Percentiles rank a stretch among this genome's conserved stretches.
phyloP scores from a whole-genome alignment of 768 basidiomycete genomes.

The Clitopilus passeckerianus region DNA sequence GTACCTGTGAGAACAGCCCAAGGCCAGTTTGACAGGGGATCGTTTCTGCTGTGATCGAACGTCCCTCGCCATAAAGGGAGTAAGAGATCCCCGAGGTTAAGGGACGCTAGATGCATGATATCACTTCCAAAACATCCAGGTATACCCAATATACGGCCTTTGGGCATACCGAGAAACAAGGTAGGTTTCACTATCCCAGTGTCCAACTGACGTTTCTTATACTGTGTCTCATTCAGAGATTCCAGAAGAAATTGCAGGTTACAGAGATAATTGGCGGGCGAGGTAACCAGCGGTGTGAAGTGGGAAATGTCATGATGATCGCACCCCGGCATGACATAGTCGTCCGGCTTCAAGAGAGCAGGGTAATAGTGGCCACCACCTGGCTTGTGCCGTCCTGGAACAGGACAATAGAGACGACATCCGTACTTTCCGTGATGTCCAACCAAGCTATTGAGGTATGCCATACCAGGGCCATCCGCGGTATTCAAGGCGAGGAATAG shows the following conservation, averaged over 20 bases:
- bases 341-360: conserved; percentile 12
- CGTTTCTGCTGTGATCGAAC: background rate
- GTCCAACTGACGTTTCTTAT: background rate
- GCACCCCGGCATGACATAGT: conserved; percentile 16
- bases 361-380: conserved; percentile 20
- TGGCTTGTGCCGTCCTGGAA: conserved; percentile 19
- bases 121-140: background rate
- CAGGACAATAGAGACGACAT: conserved; percentile 23
- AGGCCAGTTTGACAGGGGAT: conserved; percentile 12
- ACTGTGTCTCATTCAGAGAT: background rate
- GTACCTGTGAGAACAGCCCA: conserved; percentile 22
- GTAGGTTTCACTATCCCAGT: background rate
- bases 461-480: conserved; percentile 22
- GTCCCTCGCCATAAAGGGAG: background rate
- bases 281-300: background rate
- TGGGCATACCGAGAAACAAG: background rate
- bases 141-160: background rate
- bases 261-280: background rate
- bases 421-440: conserved; percentile 23
- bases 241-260: background rate
- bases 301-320: conserved; percentile 12
- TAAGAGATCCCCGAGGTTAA: background rate
- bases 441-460: conserved; percentile 16
- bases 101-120: background rate
- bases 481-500: conserved; percentile 14